Base-by-base conservation (phyloP, 1,284 basidiomycete genomes). In the Polyporus tsugae region DNA sequence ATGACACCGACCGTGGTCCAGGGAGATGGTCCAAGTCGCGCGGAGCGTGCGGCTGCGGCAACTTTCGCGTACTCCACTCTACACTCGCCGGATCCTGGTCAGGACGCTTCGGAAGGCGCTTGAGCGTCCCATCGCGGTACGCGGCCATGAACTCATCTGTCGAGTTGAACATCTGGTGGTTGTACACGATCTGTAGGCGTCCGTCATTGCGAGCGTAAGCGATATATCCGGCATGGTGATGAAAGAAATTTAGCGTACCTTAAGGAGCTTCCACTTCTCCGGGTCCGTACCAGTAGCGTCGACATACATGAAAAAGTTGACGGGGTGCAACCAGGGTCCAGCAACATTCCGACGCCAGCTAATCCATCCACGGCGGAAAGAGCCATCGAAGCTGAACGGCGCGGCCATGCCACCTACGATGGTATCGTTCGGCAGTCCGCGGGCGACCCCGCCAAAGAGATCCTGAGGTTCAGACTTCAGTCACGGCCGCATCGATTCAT, bases 21-120 rank as follows among this genome's bases (percentile, higher is more conserved):
- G 89, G 86, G 36, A 88, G 83, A 66, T 89, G 80, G 71, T 91
- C 90, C 19, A 91, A 80, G 72, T 91, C 88, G 38, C 87, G 81
- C 58, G 76, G 78, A 0, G 73, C 57, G 0, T 82, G 81, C 1
- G 60, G 75, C 44, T 75, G 75, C 7, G 75, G 76, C 4, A 85
- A 82, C 64, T 81, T 82, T 46, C 88, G 78, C n/a, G 83, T 79
- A 15, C 83, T 82, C 89, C 88, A 90, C 0, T 80, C 78, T 65
- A 62, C 68, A 68, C 73, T 38, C 62, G 61, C 71, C 60, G 76
- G 74, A 57, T 73, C 69, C 64, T 76, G 79, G 72, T 78, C 74
- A 0, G 80, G 79, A 22, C 80, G 79, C n/a, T 74, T 63, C 0
- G 79, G 78, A 36, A 80, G 74, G 13, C 84, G 81, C 63, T 82